Conservation (phyloP, 257 asterid species). For the Parsonsia alboflavescens region DNA sequence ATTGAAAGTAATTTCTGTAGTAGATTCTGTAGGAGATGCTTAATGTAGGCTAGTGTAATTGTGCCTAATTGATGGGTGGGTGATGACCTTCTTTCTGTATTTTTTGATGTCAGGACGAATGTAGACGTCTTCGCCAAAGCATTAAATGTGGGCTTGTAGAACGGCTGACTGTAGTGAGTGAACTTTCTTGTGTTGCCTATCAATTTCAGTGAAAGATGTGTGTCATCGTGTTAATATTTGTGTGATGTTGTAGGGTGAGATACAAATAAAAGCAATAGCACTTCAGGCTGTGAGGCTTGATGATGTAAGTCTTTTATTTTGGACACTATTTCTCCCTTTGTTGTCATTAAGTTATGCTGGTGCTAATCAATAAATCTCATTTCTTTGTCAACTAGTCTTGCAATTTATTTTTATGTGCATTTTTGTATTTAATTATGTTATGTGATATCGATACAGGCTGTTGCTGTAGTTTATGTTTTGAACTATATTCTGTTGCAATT, state of each 20-base stretch:
- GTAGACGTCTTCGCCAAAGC: slow-evolving; percentile 69
- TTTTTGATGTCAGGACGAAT: slow-evolving; percentile 58
- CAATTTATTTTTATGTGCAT: background rate
- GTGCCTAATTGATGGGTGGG: background rate
- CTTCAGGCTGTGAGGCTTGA: slow-evolving; percentile 58
- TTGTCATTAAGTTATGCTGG: background rate
- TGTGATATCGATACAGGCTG: background rate
- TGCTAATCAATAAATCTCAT: background rate
- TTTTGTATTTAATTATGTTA: background rate
- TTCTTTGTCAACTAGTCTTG: background rate
- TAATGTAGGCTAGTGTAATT: background rate
- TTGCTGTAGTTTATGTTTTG: background rate
- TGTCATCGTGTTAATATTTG: background rate
- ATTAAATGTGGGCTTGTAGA: slow-evolving; percentile 74
- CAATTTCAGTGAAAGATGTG: slow-evolving; percentile 9
- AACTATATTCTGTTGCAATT: background rate
- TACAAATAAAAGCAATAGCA: slow-evolving; percentile 63
- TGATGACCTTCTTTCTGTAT: slow-evolving; percentile 8
- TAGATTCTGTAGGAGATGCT: background rate
- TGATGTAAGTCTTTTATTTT: slow-evolving; percentile 37
- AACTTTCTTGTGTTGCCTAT: slow-evolving; percentile 13
- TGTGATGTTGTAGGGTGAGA: slow-evolving; percentile 52
- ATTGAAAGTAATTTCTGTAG: background rate
- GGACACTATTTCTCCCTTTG: background rate
- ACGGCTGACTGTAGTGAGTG: slow-evolving; percentile 65